A percentile compares a stretch with the other conserved stretches of the same genome.
phyloP scores from a whole-genome alignment of 2,329 filamentous ascomycete genomes.

The Monosporascus cannonballus region DNA sequence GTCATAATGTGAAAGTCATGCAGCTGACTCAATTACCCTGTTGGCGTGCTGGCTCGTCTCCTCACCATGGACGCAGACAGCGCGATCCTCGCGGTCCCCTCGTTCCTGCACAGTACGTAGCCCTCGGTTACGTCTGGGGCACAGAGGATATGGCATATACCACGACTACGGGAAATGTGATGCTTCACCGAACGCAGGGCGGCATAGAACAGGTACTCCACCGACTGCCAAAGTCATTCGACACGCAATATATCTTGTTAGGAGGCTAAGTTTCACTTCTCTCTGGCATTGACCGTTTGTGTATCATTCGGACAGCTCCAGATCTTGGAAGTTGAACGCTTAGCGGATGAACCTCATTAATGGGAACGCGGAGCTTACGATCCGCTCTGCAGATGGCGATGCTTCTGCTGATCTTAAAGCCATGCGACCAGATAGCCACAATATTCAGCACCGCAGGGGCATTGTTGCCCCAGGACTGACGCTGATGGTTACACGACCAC shows the following conservation, averaged over 20 bases:
- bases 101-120: not conserved
- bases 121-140: not conserved
- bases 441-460: not conserved
- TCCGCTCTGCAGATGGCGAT: conserved; percentile 7
- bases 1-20: not conserved
- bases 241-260: not conserved
- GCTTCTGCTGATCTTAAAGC: conserved; percentile 1
- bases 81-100: not conserved
- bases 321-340: conserved; percentile 9
- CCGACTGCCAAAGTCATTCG: not conserved
- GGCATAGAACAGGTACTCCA: not conserved
- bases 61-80: not conserved
- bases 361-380: conserved; percentile 3
- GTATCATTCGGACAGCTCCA: conserved; percentile 11
- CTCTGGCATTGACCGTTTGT: conserved; percentile 16
- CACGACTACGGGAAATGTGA: not conserved
- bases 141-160: not conserved
- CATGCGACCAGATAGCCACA: not conserved
- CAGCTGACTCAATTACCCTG: not conserved
- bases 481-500: conserved; percentile 15
- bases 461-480: conserved; percentile 7
- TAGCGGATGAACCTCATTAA: conserved; percentile 11
- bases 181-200: not conserved
- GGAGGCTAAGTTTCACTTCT: not conserved
- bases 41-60: too few species aligned